Conservation (phyloP, 2,329 filamentous ascomycete species). For the Neofusicoccum laricinum region DNA sequence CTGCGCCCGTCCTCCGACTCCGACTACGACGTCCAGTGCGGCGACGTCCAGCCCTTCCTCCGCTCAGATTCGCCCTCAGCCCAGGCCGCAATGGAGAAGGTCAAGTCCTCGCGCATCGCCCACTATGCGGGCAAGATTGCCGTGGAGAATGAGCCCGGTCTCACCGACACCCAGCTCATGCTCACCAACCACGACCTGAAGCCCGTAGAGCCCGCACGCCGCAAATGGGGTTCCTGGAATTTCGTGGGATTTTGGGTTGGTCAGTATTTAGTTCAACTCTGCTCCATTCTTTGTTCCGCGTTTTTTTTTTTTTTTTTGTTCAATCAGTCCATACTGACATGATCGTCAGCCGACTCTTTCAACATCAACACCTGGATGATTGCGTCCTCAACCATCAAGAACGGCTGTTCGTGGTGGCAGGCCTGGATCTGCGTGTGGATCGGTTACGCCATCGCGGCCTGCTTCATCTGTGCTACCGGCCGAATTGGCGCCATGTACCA, state of each 20-base stretch:
- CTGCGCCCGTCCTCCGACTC: neutral
- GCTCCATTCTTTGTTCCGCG: too few species aligned
- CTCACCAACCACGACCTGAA: conserved; percentile 82
- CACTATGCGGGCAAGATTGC: conserved; percentile 58
- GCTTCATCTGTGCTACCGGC: conserved; percentile 74
- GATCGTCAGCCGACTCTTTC: conserved; percentile 39
- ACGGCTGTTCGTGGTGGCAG: conserved; percentile 86
- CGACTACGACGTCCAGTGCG: neutral
- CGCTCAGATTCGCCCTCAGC: neutral
- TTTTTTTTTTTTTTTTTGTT: neutral
- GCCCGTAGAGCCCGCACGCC: conserved; percentile 71
- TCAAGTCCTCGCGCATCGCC: conserved; percentile 36
- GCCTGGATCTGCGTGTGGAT: conserved; percentile 75
- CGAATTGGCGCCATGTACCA: conserved; percentile 85
- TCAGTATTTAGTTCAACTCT: conserved; percentile 19
- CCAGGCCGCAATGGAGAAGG: conserved; percentile 38
- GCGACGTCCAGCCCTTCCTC: neutral
- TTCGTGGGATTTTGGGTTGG: conserved; percentile 85
- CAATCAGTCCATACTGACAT: conserved; percentile 18
- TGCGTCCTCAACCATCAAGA: conserved; percentile 74
- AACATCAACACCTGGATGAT: conserved; percentile 87
- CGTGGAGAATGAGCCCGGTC: conserved; percentile 71
- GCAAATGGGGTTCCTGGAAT: conserved; percentile 84
- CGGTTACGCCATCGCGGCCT: conserved; percentile 73
- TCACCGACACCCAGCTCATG: conserved; percentile 79